Evolutionary conservation across 805 yeast genomes (phyloP), one percentile per base, ranked within the genome.

Genomic region (Yarrowia yakushimensis): DNA sequence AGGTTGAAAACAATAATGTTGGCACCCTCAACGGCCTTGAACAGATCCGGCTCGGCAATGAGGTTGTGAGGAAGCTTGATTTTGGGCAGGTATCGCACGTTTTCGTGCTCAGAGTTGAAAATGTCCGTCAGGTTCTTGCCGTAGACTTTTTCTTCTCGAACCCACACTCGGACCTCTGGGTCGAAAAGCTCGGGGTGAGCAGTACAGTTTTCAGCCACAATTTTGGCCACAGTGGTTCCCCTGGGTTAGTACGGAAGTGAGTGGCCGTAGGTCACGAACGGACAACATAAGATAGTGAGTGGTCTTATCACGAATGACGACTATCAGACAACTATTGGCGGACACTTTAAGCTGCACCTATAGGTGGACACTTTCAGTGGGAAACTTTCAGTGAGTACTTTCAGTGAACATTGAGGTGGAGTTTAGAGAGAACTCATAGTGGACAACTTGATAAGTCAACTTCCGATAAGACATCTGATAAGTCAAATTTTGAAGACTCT

Each of bases 211-310:
- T 94, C 98, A 37, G 97, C 91, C 27, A 91, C 86, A 46, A 93
- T 90, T 75, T 94, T 93, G 66, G 98, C 97, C 62, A 94, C 91
- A 18, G 98, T 93, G 37, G 97, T 90, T 67, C 99, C 99, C 88
- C 73, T 70, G 33, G n/a, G 61, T 55, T 55, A 55, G 60, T 25
- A 36, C 25, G 25, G 28, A 11, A 22, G 28, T 12, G 27, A 37
- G 25, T 34, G 42, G 42, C 42, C 41, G 23, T 8, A 36, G 41
- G 41, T 36, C 41, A 17, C 42, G n/a, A 37, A 20, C 42, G 42
- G 25, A 36, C 41, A 15, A 33, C 17, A 33, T 33, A 33, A 13
- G 36, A 6, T 15, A 33, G 36, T 30, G 30, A 27, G 30, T 7
- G 30, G 30, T 10, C 30, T n/a, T n/a, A n/a, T n/a, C n/a, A n/a